A percentile compares a stretch with the other conserved stretches of the same genome.
phyloP scores from a whole-genome alignment of 2,329 filamentous ascomycete genomes.

The Macrophomina tecta region DNA sequence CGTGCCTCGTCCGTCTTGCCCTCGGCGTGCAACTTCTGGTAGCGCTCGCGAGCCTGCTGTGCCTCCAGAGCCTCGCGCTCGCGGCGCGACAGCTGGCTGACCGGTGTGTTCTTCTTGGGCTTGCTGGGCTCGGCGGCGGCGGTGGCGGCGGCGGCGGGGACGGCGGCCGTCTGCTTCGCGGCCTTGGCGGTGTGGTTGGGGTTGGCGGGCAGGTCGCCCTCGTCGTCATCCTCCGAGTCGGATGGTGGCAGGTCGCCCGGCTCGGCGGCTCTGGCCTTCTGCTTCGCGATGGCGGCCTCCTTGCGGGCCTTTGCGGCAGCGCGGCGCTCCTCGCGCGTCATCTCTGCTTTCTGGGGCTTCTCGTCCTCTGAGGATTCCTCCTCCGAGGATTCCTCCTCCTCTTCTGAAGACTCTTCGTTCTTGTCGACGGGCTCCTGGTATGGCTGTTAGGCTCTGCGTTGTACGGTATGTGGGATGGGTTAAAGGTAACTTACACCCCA shows the following conservation, averaged over 20 bases:
- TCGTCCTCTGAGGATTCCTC: constrained; percentile 56
- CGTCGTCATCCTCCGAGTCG: constrained; percentile 65
- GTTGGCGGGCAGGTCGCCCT: constrained; percentile 79
- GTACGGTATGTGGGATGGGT: background rate
- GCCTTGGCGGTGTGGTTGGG: constrained; percentile 80
- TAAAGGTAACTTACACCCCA: constrained; percentile 67
- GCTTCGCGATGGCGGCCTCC: constrained; percentile 81
- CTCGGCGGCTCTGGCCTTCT: constrained; percentile 73
- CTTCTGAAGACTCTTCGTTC: constrained; percentile 53
- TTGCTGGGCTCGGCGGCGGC: constrained; percentile 56
- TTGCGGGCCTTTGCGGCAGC: constrained; percentile 89
- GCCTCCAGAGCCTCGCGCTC: constrained; percentile 84
- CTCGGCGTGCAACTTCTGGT: constrained; percentile 88
- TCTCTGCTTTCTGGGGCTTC: constrained; percentile 51
- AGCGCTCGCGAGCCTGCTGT: constrained; percentile 85
- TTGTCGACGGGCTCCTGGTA: constrained; percentile 50
- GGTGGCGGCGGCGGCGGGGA: constrained; percentile 66
- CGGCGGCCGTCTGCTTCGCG: constrained; percentile 67
- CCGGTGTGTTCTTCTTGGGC: constrained; percentile 43
- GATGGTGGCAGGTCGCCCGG: constrained; percentile 86
- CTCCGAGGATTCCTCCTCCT: constrained; percentile 35
- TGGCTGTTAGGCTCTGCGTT: constrained; percentile 32
- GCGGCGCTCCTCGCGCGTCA: constrained; percentile 87
- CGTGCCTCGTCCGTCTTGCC: constrained; percentile 97
- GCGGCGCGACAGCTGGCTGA: constrained; percentile 66